phyloP scores from a whole-genome alignment of 73 alveolate species.

The Symbiodinium natans region DNA sequence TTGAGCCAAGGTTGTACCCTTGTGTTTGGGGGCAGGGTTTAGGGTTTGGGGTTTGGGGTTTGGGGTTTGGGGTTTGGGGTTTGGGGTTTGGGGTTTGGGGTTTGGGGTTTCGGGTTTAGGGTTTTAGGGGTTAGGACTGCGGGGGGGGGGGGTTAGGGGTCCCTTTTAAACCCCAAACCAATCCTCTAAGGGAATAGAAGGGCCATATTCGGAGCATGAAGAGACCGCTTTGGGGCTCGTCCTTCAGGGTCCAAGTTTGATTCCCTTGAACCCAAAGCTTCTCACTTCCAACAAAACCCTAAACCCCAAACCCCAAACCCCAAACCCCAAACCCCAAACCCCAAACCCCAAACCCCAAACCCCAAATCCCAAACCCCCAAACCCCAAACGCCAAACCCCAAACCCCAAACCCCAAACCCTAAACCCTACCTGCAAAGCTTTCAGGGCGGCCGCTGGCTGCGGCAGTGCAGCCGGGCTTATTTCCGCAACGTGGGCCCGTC shows the following conservation, averaged over 20 bases:
- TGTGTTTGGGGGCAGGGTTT: not conserved
- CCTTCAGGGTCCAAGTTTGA: too few relatives aligned
- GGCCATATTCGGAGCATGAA: too few relatives aligned
- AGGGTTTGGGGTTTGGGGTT: not conserved
- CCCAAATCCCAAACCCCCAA: not conserved
- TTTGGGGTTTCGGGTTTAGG: not conserved
- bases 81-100: not conserved
- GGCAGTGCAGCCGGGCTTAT: slow-evolving; percentile 88
- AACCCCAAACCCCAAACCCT: too few relatives aligned
- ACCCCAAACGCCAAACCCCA: not conserved
- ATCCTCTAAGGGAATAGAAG: too few relatives aligned
- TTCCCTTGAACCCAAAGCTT: too few relatives aligned
- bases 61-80: not conserved
- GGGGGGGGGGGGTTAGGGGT: too few relatives aligned
- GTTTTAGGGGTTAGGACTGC: too few relatives aligned
- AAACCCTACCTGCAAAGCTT: not conserved
- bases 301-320: not conserved
- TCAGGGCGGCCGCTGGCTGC: slow-evolving; percentile 79
- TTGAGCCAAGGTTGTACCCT: too few relatives aligned
- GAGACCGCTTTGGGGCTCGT: too few relatives aligned
- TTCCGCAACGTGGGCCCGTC: slow-evolving; percentile 33
- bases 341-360: not conserved
- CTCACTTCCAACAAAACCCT: too few relatives aligned
- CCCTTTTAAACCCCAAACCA: too few relatives aligned
- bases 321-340: not conserved